Percentiles rank a stretch among this genome's conserved stretches.
phyloP scores from a whole-genome alignment of 371 early-diverging fungal genomes.

The Circinella minor region DNA sequence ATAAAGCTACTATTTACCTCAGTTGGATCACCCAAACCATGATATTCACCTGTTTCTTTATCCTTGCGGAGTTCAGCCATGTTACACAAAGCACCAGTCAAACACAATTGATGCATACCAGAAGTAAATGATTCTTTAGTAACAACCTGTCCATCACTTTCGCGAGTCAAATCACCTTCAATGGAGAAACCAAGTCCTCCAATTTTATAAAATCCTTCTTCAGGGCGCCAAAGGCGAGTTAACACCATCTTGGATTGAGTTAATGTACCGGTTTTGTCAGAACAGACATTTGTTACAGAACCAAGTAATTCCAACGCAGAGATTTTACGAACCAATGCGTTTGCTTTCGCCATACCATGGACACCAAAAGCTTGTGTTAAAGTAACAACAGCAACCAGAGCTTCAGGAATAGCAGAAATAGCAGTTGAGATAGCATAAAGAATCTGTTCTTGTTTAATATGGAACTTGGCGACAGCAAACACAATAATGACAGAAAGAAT shows the following conservation, averaged over 20 bases:
- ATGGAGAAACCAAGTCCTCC: slow-evolving; percentile 63
- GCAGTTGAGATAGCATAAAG: slow-evolving; percentile 85
- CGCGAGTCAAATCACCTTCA: slow-evolving; percentile 43
- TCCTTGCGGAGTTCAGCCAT: slow-evolving; percentile 72
- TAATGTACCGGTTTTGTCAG: slow-evolving; percentile 96
- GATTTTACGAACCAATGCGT: slow-evolving; percentile 87
- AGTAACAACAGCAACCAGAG: slow-evolving; percentile 89
- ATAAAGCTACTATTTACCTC: slow-evolving; percentile 56
- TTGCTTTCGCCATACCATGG: slow-evolving; percentile 81
- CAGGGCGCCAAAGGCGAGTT: slow-evolving; percentile 75
- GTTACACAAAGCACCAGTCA: slow-evolving; percentile 73
- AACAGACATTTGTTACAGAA: slow-evolving; percentile 91
- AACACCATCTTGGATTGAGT: slow-evolving; percentile 93
- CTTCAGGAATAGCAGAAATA: slow-evolving; percentile 96
- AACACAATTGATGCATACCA: slow-evolving; percentile 47
- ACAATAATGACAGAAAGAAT: slow-evolving; percentile 59
- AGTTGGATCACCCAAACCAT: slow-evolving; percentile 84
- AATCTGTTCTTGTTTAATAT: slow-evolving; percentile 61
- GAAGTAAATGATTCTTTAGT: slow-evolving; percentile 36
- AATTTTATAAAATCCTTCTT: slow-evolving; percentile 65
- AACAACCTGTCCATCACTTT: slow-evolving; percentile 24
- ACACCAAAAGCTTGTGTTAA: slow-evolving; percentile 95
- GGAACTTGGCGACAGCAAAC: slow-evolving; percentile 60
- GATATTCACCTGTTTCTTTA: slow-evolving; percentile 65
- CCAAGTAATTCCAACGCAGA: slow-evolving; percentile 91